Conservation (phyloP, 495 filamentous ascomycete genomes). For the Thozetella sp. region DNA sequence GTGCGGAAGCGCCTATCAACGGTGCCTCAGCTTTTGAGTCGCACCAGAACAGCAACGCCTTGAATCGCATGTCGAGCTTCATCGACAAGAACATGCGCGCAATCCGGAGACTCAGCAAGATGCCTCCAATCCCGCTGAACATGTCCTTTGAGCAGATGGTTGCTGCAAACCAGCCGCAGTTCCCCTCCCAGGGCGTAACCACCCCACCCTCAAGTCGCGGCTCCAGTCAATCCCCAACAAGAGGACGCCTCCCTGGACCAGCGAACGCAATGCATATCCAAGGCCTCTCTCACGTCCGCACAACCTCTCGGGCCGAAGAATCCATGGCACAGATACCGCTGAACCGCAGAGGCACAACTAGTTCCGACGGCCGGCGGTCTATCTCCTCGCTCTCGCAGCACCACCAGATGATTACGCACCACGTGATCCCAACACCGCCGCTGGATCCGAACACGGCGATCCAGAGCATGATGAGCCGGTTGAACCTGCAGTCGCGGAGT, state of each 20-base stretch:
- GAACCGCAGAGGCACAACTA: background rate
- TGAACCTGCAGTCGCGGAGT: background rate
- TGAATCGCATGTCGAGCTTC: slow-evolving; percentile 44
- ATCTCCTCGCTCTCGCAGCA: background rate
- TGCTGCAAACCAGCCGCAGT: slow-evolving; percentile 21
- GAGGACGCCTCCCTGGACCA: background rate
- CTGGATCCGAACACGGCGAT: background rate
- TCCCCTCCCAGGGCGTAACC: slow-evolving; percentile 17
- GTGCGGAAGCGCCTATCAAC: slow-evolving; percentile 24
- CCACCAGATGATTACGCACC: background rate
- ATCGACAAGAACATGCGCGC: slow-evolving; percentile 45
- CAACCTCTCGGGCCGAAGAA: background rate
- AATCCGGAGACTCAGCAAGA: slow-evolving; percentile 44
- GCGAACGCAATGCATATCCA: background rate
- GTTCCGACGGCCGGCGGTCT: background rate
- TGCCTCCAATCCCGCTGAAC: slow-evolving; percentile 29
- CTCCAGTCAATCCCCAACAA: slow-evolving; percentile 20
- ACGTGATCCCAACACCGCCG: background rate
- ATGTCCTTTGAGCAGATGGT: slow-evolving; percentile 36
- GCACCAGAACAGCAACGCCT: slow-evolving; percentile 38
- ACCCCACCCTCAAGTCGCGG: slow-evolving; percentile 32
- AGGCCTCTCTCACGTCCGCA: background rate
- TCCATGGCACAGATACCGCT: background rate
- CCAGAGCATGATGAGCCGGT: background rate
- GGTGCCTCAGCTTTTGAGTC: slow-evolving; percentile 31